Percentiles rank a stretch among this genome's conserved stretches.
phyloP scores from a whole-genome alignment of 176 grass and related monocot genomes.

The Hyparrhenia diplandra region DNA sequence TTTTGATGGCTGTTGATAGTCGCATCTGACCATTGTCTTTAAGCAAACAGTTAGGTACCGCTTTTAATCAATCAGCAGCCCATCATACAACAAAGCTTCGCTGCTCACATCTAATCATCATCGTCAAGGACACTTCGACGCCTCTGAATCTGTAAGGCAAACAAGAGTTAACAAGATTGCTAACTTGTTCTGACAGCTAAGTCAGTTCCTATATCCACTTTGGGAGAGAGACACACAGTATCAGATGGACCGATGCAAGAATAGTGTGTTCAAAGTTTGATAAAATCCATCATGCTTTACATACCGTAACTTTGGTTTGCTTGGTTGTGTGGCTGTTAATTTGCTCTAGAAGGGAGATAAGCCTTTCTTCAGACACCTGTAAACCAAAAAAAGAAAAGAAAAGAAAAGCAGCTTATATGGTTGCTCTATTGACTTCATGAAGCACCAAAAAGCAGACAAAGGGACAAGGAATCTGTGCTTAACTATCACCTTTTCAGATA shows the following conservation, averaged over 20 bases:
- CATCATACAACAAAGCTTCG: background rate
- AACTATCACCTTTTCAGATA: constrained; percentile 75
- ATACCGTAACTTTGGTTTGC: constrained; percentile 90
- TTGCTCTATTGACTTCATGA: background rate
- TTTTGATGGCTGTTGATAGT: background rate
- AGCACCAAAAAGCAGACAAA: background rate
- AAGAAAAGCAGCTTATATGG: background rate
- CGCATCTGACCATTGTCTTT: background rate
- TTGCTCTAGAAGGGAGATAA: constrained; percentile 84
- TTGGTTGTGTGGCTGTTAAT: constrained; percentile 79
- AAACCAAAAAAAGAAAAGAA: constrained; percentile 8
- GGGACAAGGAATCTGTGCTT: background rate
- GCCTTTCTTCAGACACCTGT: constrained; percentile 85
- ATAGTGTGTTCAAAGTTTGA: background rate
- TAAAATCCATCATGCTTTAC: constrained; percentile 1
- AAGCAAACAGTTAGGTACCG: background rate
- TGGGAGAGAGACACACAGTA: background rate
- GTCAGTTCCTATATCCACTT: background rate
- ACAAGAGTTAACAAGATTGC: background rate
- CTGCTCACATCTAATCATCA: constrained; percentile 47
- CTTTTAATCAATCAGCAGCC: background rate
- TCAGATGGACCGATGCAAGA: background rate
- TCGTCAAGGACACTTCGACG: constrained; percentile 70
- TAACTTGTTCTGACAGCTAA: background rate
- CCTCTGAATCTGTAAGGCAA: constrained; percentile 71